Evolutionary conservation across 1,284 basidiomycete species (phyloP).

Genomic region (Boletus holoroseus): DNA sequence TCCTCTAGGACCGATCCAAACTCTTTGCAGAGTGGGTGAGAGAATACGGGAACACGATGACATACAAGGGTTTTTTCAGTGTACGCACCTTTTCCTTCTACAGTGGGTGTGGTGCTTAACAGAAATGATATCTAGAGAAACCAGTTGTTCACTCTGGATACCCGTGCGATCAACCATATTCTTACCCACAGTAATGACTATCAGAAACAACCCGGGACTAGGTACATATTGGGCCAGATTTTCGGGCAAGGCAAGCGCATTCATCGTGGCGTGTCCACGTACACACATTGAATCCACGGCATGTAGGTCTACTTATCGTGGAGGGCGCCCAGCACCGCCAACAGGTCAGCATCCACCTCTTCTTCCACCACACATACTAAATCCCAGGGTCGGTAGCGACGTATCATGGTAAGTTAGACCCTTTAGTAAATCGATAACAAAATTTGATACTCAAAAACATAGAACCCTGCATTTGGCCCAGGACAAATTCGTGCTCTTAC

Average conservation of each 20-base stretch:
- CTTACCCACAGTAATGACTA: neutral
- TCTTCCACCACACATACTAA: neutral
- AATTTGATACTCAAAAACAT: neutral
- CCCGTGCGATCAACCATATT: neutral
- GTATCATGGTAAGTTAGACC: constrained; percentile 18
- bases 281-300: neutral
- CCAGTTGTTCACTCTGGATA: neutral
- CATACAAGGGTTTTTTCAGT: neutral
- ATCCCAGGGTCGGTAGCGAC: constrained; percentile 8
- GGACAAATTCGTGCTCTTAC: constrained; percentile 52
- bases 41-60: neutral
- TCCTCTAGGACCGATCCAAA: neutral
- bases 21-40: neutral
- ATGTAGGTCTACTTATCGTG: constrained; percentile 16
- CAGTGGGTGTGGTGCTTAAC: neutral
- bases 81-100: neutral
- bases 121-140: neutral
- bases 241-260: neutral
- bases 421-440: neutral
- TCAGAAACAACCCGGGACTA: neutral
- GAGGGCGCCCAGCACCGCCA: constrained; percentile 27
- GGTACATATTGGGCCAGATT: neutral
- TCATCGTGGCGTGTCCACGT: neutral
- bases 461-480: constrained; percentile 58
- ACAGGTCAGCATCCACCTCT: constrained; percentile 15